phyloP scores from a whole-genome alignment of 148 eudicot genomes.

The Cornus florida region DNA sequence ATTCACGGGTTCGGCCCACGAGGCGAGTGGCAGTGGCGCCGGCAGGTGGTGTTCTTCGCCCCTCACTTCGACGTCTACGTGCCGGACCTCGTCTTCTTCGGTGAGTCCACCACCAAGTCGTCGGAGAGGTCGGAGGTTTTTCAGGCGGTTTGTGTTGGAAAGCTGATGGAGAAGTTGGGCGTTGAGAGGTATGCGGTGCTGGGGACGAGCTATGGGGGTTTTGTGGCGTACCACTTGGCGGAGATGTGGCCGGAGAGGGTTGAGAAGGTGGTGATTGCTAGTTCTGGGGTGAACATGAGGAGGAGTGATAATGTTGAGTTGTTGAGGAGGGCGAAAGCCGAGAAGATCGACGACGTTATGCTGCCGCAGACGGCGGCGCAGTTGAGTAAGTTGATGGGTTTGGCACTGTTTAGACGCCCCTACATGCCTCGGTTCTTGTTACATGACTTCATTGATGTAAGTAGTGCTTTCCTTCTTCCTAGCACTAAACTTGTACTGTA shows the following conservation, averaged over 20 bases:
- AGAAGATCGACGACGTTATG: slow-evolving; percentile 42
- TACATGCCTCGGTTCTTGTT: slow-evolving; percentile 46
- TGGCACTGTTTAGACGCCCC: slow-evolving; percentile 16
- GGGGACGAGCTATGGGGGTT: slow-evolving; percentile 67
- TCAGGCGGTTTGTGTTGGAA: slow-evolving; percentile 41
- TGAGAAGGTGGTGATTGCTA: slow-evolving; percentile 54
- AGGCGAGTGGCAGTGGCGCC: slow-evolving; percentile 57
- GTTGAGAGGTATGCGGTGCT: slow-evolving; percentile 37
- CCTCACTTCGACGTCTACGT: slow-evolving; percentile 38
- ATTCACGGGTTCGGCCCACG: slow-evolving; percentile 60
- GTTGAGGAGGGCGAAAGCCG: slow-evolving; percentile 33
- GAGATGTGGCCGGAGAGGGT: slow-evolving; percentile 58
- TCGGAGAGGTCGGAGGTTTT: slow-evolving; percentile 44
- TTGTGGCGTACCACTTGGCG: slow-evolving; percentile 57
- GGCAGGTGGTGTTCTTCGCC: slow-evolving; percentile 34
- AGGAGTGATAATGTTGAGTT: slow-evolving; percentile 29
- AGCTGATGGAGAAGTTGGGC: slow-evolving; percentile 45
- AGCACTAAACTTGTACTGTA: no score
- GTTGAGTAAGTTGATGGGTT: slow-evolving; percentile 25
- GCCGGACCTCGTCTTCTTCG: slow-evolving; percentile 55
- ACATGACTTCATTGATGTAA: slow-evolving; percentile 37
- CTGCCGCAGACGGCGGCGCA: slow-evolving; percentile 35
- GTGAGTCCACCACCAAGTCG: slow-evolving; percentile 35
- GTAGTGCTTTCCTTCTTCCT: background rate
- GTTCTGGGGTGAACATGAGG: slow-evolving; percentile 50